Base-by-base conservation (phyloP, 2,329 filamentous ascomycete genomes). In the Colletotrichum karsti region DNA sequence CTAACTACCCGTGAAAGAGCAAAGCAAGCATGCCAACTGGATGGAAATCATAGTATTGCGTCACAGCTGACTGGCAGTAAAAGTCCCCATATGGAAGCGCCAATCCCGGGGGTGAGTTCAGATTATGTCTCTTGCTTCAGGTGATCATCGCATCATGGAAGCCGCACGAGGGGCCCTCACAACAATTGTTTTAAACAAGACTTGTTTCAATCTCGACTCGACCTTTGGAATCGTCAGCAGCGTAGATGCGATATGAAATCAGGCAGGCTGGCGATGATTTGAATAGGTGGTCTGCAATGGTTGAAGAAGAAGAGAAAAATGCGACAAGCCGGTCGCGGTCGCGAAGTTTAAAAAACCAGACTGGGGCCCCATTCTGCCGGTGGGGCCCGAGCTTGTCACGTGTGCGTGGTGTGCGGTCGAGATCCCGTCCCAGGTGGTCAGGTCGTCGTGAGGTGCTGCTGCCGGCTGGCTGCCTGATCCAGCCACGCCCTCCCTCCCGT, bases 151-250 rank as follows among this genome's bases (percentile, higher is more conserved):
- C 83, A 87, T 90, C 88, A 89, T 90, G 88, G 76, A 64, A 83
- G 86, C 87, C 87, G 80, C 86, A 77, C 85, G 79, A 85, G 86
- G 86, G 87, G 87, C 87, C 86, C 88, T 90, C 88, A 85, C 88
- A 87, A 88, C 84, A 81, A 90, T 89, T 88, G 88, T 90, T 90
- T 90, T 90, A 85, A 83, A 82, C 86, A 89, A 88, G 82, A 85
- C 78, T 79, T 76, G 74, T 72, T 79, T 87, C 82, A 72, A 76
- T 90, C 87, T 90, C 77, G 87, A 88, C 87, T 82, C 85, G 83
- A 80, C 71, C 79, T 84, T 83, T 84, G 81, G 80, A 80, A 79
- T 83, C 82, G 82, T 79, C 86, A 86, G 84, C 75, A 78, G 76
- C 77, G 75, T 78, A 73, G 73, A 50, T 18, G 35, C 74, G 73